Conservation (phyloP, 345 rosid species). For the Linum tenue region DNA sequence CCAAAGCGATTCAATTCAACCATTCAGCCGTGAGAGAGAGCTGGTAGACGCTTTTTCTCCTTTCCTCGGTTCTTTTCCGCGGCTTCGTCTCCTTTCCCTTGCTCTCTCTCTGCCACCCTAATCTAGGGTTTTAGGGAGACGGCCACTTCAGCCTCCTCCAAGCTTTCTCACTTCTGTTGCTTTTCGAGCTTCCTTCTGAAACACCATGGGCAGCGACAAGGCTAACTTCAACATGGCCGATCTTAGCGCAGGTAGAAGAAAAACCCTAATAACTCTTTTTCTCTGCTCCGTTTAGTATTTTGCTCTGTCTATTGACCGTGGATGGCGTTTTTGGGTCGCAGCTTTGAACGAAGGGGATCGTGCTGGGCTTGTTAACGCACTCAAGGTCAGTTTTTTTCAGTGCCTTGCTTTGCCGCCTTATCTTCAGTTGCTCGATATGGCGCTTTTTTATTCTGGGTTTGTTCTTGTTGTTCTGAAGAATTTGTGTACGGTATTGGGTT, state of each 20-base stretch:
- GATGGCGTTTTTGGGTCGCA: not conserved
- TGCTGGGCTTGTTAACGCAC: conserved; percentile 6
- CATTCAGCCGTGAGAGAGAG: too few species aligned
- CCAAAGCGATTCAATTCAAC: too few species aligned
- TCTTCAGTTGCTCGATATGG: not conserved
- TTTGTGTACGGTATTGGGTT: not conserved
- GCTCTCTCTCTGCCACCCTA: not conserved
- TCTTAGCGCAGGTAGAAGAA: not conserved
- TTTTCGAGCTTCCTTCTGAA: not conserved
- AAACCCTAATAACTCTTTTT: not conserved
- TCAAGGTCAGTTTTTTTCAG: conserved; percentile 4
- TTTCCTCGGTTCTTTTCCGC: too few species aligned
- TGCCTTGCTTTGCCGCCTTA: not conserved
- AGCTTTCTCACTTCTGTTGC: not conserved
- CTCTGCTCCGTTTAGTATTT: not conserved
- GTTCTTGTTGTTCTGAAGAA: not conserved
- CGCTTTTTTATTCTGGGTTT: not conserved
- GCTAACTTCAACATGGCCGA: conserved; percentile 9
- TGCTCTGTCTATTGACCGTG: not conserved
- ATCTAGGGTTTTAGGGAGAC: not conserved
- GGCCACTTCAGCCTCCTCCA: not conserved
- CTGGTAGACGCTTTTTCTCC: too few species aligned
- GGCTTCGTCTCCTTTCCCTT: too few species aligned
- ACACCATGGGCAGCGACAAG: conserved; percentile 4
- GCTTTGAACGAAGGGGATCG: conserved; percentile 8